Conservation (phyloP, 441 rosid genomes). For the Adansonia grandidieri region DNA sequence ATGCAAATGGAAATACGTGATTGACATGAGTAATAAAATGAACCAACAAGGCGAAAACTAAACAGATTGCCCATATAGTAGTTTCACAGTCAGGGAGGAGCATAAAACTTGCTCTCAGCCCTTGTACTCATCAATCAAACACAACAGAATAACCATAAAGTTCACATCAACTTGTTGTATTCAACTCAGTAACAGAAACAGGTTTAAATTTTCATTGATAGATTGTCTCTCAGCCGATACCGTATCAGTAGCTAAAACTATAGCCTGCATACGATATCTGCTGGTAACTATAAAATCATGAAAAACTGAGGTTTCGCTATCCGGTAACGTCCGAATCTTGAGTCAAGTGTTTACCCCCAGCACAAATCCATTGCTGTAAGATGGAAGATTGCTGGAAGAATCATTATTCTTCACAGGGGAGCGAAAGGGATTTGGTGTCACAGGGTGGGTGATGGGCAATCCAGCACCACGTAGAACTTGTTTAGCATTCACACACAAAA, state of each 20-base stretch:
- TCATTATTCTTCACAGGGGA: slow-evolving; percentile 44
- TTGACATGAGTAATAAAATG: background rate
- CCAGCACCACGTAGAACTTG: slow-evolving; percentile 51
- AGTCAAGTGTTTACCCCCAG: slow-evolving; percentile 46
- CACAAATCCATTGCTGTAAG: slow-evolving; percentile 50
- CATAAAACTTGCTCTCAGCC: background rate
- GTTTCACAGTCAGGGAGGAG: slow-evolving; percentile 7
- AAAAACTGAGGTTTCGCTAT: slow-evolving; percentile 17
- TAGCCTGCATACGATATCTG: background rate
- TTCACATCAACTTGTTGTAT: slow-evolving; percentile 12
- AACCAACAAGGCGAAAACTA: background rate
- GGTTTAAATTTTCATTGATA: background rate
- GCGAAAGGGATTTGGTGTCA: slow-evolving; percentile 52
- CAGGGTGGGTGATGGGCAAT: slow-evolving; percentile 50
- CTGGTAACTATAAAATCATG: background rate
- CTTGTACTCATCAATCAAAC: slow-evolving; percentile 2
- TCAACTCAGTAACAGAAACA: slow-evolving; percentile 19
- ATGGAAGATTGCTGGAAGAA: slow-evolving; percentile 48
- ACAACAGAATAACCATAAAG: background rate
- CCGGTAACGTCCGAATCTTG: background rate
- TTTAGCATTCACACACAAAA: slow-evolving; percentile 45
- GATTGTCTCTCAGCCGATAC: background rate
- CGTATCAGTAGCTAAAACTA: background rate
- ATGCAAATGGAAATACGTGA: background rate
- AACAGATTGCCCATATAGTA: background rate